Conservation (phyloP, 169 alveolate genomes). For the Plasmodium adleri region DNA sequence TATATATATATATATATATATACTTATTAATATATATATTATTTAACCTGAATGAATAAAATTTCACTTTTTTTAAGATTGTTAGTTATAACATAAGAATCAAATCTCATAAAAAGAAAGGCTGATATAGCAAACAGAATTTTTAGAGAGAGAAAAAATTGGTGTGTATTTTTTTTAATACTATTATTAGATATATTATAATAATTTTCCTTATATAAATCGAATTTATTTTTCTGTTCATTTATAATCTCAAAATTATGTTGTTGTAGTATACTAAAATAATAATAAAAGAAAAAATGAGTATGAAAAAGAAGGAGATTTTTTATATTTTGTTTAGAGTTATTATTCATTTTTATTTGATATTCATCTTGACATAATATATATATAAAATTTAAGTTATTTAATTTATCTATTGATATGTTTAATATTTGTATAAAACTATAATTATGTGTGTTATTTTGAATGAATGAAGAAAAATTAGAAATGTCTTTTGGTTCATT, state of each 20-base stretch:
- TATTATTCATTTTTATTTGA: constrained; percentile 5
- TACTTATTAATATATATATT: too few species aligned
- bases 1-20: background rate
- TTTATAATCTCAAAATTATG: background rate
- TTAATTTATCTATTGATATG: constrained; percentile 49
- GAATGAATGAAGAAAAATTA: background rate
- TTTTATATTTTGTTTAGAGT: constrained; percentile 17
- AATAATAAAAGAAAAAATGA: constrained; percentile 48
- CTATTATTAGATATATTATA: constrained; percentile 22
- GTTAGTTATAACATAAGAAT: constrained; percentile 5
- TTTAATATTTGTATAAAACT: constrained; percentile 14
- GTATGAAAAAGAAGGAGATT: constrained; percentile 23
- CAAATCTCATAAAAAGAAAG: constrained; percentile 57
- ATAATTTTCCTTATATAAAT: constrained; percentile 38
- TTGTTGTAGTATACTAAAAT: constrained; percentile 15
- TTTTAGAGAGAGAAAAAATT: constrained; percentile 41
- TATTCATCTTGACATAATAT: constrained; percentile 70
- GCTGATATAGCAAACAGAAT: constrained; percentile 48
- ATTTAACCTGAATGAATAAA: constrained; percentile 27
- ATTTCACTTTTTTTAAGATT: constrained; percentile 20
- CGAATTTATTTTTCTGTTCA: background rate
- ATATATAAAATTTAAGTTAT: constrained; percentile 32
- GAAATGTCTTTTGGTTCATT: background rate
- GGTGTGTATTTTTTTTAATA: constrained; percentile 11
- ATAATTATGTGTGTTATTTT: constrained; percentile 1